A percentile compares a stretch with the other conserved stretches of the same genome.
phyloP scores from a whole-genome alignment of 2,329 filamentous ascomycete genomes.

The Pseudogymnoascus sp. region DNA sequence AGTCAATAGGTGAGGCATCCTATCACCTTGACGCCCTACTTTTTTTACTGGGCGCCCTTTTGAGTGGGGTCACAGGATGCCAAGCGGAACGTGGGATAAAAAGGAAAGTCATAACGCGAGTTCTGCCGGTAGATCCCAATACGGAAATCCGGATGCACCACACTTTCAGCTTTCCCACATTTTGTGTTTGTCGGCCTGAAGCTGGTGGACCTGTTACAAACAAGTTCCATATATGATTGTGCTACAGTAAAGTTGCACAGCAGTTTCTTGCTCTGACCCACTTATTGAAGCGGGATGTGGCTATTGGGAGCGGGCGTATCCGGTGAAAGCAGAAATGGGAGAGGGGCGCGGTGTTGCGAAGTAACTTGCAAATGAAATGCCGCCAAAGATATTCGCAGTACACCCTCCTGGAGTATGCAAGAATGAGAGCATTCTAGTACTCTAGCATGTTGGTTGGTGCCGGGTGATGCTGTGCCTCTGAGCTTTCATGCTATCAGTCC shows the following conservation, averaged over 20 bases:
- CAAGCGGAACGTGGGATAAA: slow-evolving; percentile 5
- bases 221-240: slow-evolving; percentile 1
- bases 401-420: neutral
- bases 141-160: neutral
- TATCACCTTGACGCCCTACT: neutral
- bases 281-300: slow-evolving; percentile 3
- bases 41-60: neutral
- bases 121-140: neutral
- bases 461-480: neutral
- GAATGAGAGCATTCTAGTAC: neutral
- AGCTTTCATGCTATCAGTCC: neutral
- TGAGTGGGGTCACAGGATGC: neutral
- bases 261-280: neutral
- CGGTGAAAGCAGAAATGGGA: neutral
- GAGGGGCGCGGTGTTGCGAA: neutral
- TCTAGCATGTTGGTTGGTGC: neutral
- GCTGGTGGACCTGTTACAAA: neutral
- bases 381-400: neutral
- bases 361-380: neutral
- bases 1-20: neutral
- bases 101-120: slow-evolving; percentile 3
- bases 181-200: neutral
- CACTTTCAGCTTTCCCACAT: neutral
- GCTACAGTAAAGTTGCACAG: neutral
- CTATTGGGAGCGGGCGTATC: slow-evolving; percentile 2